A percentile compares a stretch with the other conserved stretches of the same genome.
Conservation (phyloP, 805 yeast genomes). For the Geotrichum ghanense region DNA sequence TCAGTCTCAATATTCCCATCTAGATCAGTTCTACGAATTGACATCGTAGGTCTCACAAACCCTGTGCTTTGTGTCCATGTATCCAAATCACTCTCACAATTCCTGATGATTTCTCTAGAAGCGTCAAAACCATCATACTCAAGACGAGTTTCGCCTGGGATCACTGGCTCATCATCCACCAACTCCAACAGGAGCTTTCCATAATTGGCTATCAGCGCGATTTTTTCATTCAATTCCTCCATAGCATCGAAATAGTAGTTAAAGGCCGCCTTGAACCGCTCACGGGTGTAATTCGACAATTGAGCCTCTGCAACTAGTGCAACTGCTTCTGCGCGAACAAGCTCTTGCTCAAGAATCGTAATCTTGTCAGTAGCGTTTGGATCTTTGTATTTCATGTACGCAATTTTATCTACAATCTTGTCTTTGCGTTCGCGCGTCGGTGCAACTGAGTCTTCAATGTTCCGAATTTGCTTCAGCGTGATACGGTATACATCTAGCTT, state of each 20-base stretch:
- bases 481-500: conserved; percentile 96
- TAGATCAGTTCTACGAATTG: conserved; percentile 57
- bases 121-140: conserved; percentile 98
- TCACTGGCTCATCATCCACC: conserved; percentile 91
- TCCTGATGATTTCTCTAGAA: conserved; percentile 93
- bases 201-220: conserved; percentile 95
- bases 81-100: conserved; percentile 90
- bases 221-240: conserved; percentile 90
- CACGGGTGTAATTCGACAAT: conserved; percentile 94
- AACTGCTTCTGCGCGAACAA: conserved; percentile 98
- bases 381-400: conserved; percentile 94
- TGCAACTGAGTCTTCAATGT: conserved; percentile 95
- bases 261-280: conserved; percentile 93
- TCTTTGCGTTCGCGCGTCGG: conserved; percentile 97
- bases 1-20: too few species aligned
- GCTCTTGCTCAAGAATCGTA: conserved; percentile 91
- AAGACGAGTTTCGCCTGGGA: conserved; percentile 98
- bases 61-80: conserved; percentile 96
- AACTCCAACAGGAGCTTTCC: conserved; percentile 95
- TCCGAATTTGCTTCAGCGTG: conserved; percentile 86
- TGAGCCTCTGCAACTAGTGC: conserved; percentile 98
- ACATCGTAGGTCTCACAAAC: conserved; percentile 84
- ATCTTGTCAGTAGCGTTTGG: conserved; percentile 96
- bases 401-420: conserved; percentile 94
- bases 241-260: conserved; percentile 92